phyloP scores from a whole-genome alignment of 805 yeast species.

The Suhomyces faveliae region DNA sequence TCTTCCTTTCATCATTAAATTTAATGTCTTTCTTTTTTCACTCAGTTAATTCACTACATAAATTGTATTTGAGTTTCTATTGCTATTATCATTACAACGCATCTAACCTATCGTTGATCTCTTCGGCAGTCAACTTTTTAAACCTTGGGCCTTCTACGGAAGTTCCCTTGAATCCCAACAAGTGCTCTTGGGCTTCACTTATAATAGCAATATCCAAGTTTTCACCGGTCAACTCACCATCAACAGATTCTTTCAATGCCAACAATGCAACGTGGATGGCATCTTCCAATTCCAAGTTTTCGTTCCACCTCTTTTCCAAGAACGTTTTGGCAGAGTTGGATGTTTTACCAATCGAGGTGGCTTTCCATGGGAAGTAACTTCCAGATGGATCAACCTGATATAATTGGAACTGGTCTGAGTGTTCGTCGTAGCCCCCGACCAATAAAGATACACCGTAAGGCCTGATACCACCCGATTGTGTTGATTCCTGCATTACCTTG shows the following conservation, averaged over 20 bases:
- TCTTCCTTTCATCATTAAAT: too few species aligned
- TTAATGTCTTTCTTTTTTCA: too few species aligned
- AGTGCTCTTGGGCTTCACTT: conserved; percentile 75
- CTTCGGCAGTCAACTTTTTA: conserved; percentile 80
- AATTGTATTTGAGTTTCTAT: neutral
- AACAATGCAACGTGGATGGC: conserved; percentile 95
- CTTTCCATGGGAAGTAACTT: conserved; percentile 98
- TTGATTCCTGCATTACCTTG: conserved; percentile 96
- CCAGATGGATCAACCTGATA: conserved; percentile 99
- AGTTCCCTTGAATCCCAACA: conserved; percentile 86
- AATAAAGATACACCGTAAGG: conserved; percentile 96
- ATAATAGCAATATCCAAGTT: conserved; percentile 90
- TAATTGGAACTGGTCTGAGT: conserved; percentile 63
- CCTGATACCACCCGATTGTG: conserved; percentile 97
- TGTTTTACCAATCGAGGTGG: conserved; percentile 97
- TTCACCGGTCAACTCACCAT: conserved; percentile 96
- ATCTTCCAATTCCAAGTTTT: conserved; percentile 94
- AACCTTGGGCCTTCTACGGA: conserved; percentile 85
- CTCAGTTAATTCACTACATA: neutral
- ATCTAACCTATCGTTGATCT: conserved; percentile 92
- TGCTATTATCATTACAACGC: conserved; percentile 54
- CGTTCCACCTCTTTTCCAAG: conserved; percentile 97
- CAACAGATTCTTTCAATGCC: conserved; percentile 93
- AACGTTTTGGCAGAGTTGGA: conserved; percentile 96
- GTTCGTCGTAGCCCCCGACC: conserved; percentile 91